Evolutionary conservation across 495 filamentous ascomycete species (phyloP), one percentile per base, ranked within the genome.

Genomic region (Aspergillus avenaceus): DNA sequence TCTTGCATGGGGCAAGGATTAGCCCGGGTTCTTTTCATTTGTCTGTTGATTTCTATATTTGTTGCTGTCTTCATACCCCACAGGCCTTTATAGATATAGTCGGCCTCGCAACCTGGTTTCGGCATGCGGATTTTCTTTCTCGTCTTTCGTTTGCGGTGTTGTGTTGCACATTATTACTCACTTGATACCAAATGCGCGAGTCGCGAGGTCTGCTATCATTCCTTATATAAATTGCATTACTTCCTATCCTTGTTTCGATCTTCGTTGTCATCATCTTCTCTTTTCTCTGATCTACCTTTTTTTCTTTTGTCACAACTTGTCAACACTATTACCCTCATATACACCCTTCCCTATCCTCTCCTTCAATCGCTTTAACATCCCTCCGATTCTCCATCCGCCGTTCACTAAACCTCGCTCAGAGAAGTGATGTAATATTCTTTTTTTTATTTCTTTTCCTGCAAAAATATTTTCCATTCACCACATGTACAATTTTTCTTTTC

Each of bases 11-110:
- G 55, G 48, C 49, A 47, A 41, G 45, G 55, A 31, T 50, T 56
- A 45, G 54, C 53, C 53, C 53, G 49, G 51, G 49, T 50, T 54
- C 41, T 32, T 61, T 59, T 59, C 49, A 52, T 60, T 59, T 61
- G 54, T 58, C 34, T 28, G 47, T 50, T 54, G n/a, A n/a, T n/a
- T n/a, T n/a, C n/a, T n/a, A n/a, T 31, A 11, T 34, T 14, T 38
- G 9, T 58, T 50, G 41, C 52, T 54, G 42, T 60, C 45, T 60
- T 69, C 70, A 73, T 73, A 73, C 70, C 70, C 67, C 54, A 64
- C 54, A 71, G 62, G 70, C 65, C 61, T 52, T 64, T 52, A 67
- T 69, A 73, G 68, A 71, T 67, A 58, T 58, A 62, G 59, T 54
- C 55, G 67, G 69, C 69, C 67, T 73, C 58, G 70, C 65, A 69